Percentiles rank a stretch among this genome's conserved stretches.
Conservation (phyloP, 2,329 filamentous ascomycete species). For the Aspergillus ochraceus region DNA sequence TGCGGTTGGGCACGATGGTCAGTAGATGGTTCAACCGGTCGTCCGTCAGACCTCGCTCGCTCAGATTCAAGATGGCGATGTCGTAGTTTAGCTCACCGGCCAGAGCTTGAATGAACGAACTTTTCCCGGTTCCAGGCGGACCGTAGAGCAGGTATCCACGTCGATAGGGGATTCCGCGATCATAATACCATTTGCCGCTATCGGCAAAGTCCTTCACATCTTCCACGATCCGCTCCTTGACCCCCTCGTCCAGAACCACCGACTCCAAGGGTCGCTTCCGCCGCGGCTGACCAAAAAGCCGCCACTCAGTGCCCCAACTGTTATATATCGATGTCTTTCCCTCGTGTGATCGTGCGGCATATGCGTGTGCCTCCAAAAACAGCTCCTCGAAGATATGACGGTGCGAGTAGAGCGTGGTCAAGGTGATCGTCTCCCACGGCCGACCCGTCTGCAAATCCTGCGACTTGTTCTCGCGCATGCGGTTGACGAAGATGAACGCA, state of each 20-base stretch:
- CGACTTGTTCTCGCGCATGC: constrained; percentile 81
- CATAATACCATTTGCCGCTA: constrained; percentile 83
- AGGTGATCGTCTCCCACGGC: constrained; percentile 89
- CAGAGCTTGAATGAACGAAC: constrained; percentile 91
- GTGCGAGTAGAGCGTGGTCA: constrained; percentile 88
- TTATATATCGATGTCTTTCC: constrained; percentile 94
- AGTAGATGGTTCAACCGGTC: constrained; percentile 83
- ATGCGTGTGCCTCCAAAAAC: constrained; percentile 79
- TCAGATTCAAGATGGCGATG: constrained; percentile 89
- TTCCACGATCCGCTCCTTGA: constrained; percentile 76
- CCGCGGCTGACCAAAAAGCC: constrained; percentile 77
- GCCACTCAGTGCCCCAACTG: constrained; percentile 80
- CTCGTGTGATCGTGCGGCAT: constrained; percentile 77
- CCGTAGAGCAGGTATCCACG: constrained; percentile 87
- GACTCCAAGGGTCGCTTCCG: constrained; percentile 85
- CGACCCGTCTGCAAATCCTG: constrained; percentile 77
- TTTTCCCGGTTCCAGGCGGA: constrained; percentile 89
- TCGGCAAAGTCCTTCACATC: constrained; percentile 82
- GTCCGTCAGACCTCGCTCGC: constrained; percentile 85
- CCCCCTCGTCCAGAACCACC: constrained; percentile 79
- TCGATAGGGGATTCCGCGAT: constrained; percentile 91
- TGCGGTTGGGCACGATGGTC: constrained; percentile 79
- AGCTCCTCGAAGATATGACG: constrained; percentile 87
- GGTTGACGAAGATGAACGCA: constrained; percentile 82
- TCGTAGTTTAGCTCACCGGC: constrained; percentile 91